Evolutionary conservation across 2,329 filamentous ascomycete species (phyloP).

Genomic region (Pyrenophora seminiperda): DNA sequence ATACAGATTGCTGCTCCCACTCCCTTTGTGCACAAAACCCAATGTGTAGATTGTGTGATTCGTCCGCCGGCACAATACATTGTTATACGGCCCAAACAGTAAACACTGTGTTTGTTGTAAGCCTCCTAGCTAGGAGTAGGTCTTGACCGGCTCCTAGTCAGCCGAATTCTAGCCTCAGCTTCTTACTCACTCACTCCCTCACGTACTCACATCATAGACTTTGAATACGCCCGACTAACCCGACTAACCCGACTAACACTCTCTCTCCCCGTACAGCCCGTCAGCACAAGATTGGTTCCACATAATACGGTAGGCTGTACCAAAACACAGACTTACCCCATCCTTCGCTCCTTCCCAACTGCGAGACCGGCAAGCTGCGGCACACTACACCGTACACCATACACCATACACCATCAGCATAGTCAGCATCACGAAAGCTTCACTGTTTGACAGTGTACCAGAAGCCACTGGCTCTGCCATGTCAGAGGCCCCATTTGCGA

Average conservation of each 20-base stretch:
- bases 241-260: neutral
- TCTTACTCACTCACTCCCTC: neutral
- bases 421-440: neutral
- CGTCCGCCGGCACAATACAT: too few species aligned
- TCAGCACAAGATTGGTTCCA: neutral
- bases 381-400: neutral
- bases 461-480: neutral
- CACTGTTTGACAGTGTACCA: neutral
- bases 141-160: too few species aligned
- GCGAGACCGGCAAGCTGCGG: slow-evolving; percentile 2
- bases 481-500: slow-evolving; percentile 4
- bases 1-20: neutral
- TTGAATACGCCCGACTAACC: neutral
- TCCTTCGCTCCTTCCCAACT: neutral
- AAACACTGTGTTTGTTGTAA: too few species aligned
- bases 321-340: neutral
- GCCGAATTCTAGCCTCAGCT: neutral
- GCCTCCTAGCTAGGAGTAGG: too few species aligned
- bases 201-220: neutral
- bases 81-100: too few species aligned
- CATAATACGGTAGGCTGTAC: too few species aligned
- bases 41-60: too few species aligned
- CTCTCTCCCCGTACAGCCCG: neutral
- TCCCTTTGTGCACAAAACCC: too few species aligned
- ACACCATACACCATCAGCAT: neutral